These are phyloP conservation scores for Epichloe glyceriae DNA, from an alignment of 2,329 filamentous ascomycete genomes.

Conservation along the genomic window DNA sequence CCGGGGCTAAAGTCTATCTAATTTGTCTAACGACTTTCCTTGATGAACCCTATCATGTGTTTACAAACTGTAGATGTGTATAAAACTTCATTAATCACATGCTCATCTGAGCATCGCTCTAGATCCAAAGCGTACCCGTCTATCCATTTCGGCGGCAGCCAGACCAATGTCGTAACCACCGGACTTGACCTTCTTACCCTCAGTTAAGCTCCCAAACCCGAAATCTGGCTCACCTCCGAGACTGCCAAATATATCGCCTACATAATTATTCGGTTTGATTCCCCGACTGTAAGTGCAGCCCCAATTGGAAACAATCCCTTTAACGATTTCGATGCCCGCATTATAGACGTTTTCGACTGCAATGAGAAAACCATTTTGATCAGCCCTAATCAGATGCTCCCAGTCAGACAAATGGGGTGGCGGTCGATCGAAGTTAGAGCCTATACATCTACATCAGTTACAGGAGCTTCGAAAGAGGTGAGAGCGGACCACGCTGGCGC, in stretches of 20 bases:
- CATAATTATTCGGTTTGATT: constrained; percentile 47
- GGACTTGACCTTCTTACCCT: constrained; percentile 19
- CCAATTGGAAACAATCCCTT: constrained; percentile 51
- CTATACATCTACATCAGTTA: constrained; percentile 13
- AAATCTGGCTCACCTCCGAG: constrained; percentile 54
- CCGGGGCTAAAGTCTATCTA: too few species aligned
- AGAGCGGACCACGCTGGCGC: too few species aligned
- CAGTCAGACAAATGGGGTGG: constrained; percentile 42
- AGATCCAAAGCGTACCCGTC: constrained; percentile 13
- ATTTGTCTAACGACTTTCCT: too few species aligned
- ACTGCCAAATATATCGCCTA: constrained; percentile 59
- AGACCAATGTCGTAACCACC: constrained; percentile 9
- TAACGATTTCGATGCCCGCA: constrained; percentile 51
- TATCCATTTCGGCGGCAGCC: constrained; percentile 17
- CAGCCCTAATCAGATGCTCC: constrained; percentile 44
- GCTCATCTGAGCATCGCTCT: constrained; percentile 11
- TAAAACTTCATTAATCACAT: neutral
- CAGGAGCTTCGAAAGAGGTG: neutral
- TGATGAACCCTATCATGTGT: too few species aligned
- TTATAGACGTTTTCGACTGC: constrained; percentile 53
- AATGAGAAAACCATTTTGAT: constrained; percentile 52
- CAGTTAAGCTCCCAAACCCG: constrained; percentile 38
- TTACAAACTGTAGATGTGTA: neutral
- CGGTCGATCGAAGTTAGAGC: constrained; percentile 59
- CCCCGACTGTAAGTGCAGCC: constrained; percentile 42